Conservation (phyloP, 768 basidiomycete genomes). For the Mycena kentingensis region DNA sequence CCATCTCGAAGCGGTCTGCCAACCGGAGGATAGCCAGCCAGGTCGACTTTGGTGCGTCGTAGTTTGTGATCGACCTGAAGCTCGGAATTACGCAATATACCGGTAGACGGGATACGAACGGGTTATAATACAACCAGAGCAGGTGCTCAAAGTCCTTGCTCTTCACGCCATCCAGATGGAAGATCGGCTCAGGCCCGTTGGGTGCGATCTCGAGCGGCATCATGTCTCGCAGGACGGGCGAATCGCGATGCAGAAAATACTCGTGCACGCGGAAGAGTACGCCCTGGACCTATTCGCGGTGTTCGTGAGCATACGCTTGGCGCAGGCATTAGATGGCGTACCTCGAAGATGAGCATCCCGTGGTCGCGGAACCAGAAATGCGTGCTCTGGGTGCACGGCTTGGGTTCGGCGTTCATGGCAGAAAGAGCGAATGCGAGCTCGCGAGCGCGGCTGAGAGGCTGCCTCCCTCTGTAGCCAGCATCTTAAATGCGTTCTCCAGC, state of each 20-base stretch:
- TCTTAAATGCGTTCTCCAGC: no score
- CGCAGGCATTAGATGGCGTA: not conserved
- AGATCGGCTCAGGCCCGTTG: conserved; percentile 21
- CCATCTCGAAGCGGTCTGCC: conserved; percentile 25
- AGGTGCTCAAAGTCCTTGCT: conserved; percentile 24
- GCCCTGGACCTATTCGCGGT: conserved; percentile 32
- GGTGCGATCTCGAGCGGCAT: conserved; percentile 23
- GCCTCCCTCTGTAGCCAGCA: no score
- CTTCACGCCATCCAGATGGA: conserved; percentile 23
- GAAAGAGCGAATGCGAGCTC: no score
- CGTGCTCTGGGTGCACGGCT: conserved; percentile 18
- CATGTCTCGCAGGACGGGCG: conserved; percentile 38
- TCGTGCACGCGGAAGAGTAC: conserved; percentile 38
- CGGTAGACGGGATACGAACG: no score
- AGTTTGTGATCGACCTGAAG: conserved; percentile 8
- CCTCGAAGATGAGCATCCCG: conserved; percentile 24
- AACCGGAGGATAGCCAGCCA: conserved; percentile 19
- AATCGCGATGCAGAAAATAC: conserved; percentile 40
- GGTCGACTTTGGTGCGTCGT: conserved; percentile 18
- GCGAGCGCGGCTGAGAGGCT: no score
- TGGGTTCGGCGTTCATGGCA: conserved; percentile 20
- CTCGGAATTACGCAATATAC: no score
- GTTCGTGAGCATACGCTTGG: not conserved
- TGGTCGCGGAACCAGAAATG: conserved; percentile 22
- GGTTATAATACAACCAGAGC: conserved; percentile 24